Evolutionary conservation across 192 early-diverging fungal genomes (phyloP).

Genomic region (Diversispora epigaea): DNA sequence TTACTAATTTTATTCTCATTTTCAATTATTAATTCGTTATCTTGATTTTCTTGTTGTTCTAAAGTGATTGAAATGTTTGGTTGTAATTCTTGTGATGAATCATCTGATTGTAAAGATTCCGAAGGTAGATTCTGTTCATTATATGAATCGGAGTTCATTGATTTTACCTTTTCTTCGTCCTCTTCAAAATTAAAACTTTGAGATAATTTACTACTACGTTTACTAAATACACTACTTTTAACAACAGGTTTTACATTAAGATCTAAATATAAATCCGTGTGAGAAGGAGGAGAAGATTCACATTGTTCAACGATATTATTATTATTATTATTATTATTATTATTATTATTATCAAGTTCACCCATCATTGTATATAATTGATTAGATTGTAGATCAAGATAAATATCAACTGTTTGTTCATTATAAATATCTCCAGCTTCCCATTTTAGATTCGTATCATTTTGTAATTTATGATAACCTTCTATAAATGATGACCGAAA

Average conservation of each 20-base stretch:
- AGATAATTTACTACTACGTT: not conserved
- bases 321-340: slow-evolving; percentile 30
- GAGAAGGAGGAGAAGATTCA: not conserved
- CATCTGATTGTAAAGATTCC: too few relatives aligned
- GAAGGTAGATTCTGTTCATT: too few relatives aligned
- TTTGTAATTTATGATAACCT: slow-evolving; percentile 29
- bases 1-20: too few relatives aligned
- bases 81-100: too few relatives aligned
- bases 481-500: slow-evolving; percentile 30
- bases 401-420: slow-evolving; percentile 32
- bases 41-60: too few relatives aligned
- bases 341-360: slow-evolving; percentile 29
- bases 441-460: slow-evolving; percentile 24
- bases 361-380: slow-evolving; percentile 33
- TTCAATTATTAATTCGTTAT: too few relatives aligned
- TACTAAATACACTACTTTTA: not conserved
- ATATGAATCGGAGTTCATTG: not conserved
- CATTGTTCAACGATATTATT: slow-evolving; percentile 1
- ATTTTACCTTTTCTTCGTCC: not conserved
- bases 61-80: too few relatives aligned
- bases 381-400: slow-evolving; percentile 32
- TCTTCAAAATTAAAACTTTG: not conserved
- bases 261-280: slow-evolving; percentile 2
- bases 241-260: not conserved
- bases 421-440: slow-evolving; percentile 25